A percentile compares a stretch with the other conserved stretches of the same genome.
These are phyloP conservation scores for Aspergillus neotritici DNA, from an alignment of 2,329 filamentous ascomycete species.

Conservation along the genomic window DNA sequence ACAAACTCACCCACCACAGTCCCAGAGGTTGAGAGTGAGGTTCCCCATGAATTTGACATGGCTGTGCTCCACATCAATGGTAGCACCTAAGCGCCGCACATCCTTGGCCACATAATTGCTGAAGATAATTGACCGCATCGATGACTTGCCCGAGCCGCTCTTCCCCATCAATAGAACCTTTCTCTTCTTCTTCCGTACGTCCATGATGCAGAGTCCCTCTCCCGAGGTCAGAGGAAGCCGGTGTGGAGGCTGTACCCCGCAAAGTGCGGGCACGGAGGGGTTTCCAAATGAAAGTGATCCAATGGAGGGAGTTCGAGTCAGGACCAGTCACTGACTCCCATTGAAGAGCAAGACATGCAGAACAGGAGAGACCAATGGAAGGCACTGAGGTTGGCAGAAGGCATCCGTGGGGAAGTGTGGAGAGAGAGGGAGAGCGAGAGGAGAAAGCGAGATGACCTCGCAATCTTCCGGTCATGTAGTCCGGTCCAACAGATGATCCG, in stretches of 20 bases:
- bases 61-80: conserved; percentile 96
- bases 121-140: conserved; percentile 98
- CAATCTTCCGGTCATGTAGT: no score
- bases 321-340: no score
- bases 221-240: conserved; percentile 8
- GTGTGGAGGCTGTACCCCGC: conserved; percentile 2
- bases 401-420: no score
- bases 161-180: conserved; percentile 90
- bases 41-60: conserved; percentile 99
- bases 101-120: conserved; percentile 98
- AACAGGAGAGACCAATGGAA: no score
- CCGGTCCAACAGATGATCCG: no score
- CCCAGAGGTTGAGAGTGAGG: conserved; percentile 94
- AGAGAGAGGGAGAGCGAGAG: no score
- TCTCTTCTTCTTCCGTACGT: conserved; percentile 63
- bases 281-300: no score
- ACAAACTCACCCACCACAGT: conserved; percentile 73
- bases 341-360: no score
- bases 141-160: conserved; percentile 94
- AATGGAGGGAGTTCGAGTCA: no score
- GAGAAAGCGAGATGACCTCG: no score
- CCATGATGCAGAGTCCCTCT: conserved; percentile 30
- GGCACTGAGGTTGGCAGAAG: no score
- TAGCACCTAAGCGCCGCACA: conserved; percentile 84
- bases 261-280: conserved; percentile 1